Base-by-base conservation (phyloP, 1,139 yeast species). In the Saccharomyces uvarum region DNA sequence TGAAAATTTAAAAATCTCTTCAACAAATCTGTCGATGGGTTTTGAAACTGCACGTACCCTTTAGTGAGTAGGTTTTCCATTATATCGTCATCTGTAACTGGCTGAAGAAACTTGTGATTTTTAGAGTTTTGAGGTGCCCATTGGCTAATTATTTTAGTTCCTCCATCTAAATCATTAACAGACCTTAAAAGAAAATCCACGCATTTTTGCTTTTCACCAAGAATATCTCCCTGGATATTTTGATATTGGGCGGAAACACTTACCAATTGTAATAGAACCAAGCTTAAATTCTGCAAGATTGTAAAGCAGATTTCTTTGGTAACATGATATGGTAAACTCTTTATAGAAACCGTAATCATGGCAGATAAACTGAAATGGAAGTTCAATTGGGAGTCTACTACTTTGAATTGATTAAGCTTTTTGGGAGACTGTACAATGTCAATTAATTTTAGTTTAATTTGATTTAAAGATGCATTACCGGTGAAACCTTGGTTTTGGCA, bases 111-210 rank as follows among this genome's bases (percentile, higher is more conserved):
- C 19, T 56, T 49, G 5, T 59, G 51, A 53, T 68, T 66, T 4
- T 56, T 32, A 0, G 71, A 68, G 13, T 63, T 62, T 4, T 51
- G 53, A 2, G 72, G 70, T 3, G 67, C 70, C 70, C 70, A 67
- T 56, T 60, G 63, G 0, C 59, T 51, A 4, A 69, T 55, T 1
- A 65, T 49, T 16, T 56, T 57, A 2, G 51, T 38, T 11, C 44
- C 51, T 0, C 63, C 69, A 29, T 68, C 68, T 29, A 67, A 47
- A 13, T 64, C 65, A 2, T 58, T 59, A 5, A 67, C 50, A 3
- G 62, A 38, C 6, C 24, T 38, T 8, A 38, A 19, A 6, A 38
- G 44, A 38, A 16, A 38, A 19, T 38, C 44, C 7, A 38, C 3
- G 11, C 44, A 38, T 16, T 38, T 16, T 38, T 38, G 44, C 44